Percentiles rank a stretch among this genome's conserved stretches.
Evolutionary conservation across 768 basidiomycete species (phyloP).

Genomic region (Lentinula lateritia): DNA sequence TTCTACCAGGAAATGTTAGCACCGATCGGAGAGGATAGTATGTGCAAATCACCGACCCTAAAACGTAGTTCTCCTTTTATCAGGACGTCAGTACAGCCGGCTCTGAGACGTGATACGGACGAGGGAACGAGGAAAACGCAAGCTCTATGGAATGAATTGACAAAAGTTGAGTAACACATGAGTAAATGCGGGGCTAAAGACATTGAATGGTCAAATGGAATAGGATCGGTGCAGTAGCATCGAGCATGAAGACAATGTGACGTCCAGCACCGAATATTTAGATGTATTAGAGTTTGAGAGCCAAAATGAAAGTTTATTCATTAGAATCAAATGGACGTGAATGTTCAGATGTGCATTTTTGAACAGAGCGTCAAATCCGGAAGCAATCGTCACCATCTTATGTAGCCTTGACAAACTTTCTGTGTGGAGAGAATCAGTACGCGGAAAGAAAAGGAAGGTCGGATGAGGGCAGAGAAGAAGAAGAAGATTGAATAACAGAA

Average conservation of each 20-base stretch:
- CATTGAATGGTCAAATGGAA: not conserved
- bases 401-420: not conserved
- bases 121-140: not conserved
- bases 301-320: not conserved
- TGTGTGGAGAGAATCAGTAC: not conserved
- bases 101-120: not conserved
- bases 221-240: not conserved
- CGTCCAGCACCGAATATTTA: not conserved
- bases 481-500: not conserved
- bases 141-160: not conserved
- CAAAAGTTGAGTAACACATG: not conserved
- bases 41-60: not conserved
- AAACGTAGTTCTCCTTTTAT: slow-evolving; percentile 3
- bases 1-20: not conserved
- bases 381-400: not conserved
- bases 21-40: slow-evolving; percentile 2
- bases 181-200: slow-evolving; percentile 5
- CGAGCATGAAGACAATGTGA: slow-evolving; percentile 3
- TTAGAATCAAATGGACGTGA: not conserved
- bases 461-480: not conserved
- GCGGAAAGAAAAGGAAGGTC: not conserved
- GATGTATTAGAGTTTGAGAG: not conserved
- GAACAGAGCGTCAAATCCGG: not conserved
- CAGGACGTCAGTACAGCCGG: slow-evolving; percentile 1
- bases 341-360: not conserved